Evolutionary conservation across 495 filamentous ascomycete species (phyloP), one percentile per base, ranked within the genome.

Genomic region (Darksidea phi): DNA sequence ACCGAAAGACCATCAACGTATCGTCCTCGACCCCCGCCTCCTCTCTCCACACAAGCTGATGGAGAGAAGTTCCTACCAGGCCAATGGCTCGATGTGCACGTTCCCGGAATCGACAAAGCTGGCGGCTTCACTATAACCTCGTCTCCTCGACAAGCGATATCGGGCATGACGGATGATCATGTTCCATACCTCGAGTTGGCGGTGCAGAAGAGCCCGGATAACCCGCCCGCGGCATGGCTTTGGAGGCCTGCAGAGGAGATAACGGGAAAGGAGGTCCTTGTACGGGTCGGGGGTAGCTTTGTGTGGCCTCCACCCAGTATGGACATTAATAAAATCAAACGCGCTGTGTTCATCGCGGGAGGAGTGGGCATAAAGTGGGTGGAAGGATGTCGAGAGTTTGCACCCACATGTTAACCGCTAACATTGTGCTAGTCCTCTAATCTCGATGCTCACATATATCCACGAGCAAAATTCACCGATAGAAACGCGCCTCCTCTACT

Each of bases 51-150:
- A 51, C 37, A 37, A 13, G 54, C 59, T 52, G 57, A 68, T 63
- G 46, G 23, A 62, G 54, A 49, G 3, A 51, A 85, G 82, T 94
- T 93, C 73, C 76, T 86, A 25, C 87, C 92, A 1, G 92, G 92
- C 34, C 92, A 96, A 79, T 97, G 91, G 91, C 79, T 97, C 53
- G 92, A 97, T 70, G 84, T 92, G 6, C 83, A 89, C 67, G 78
- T 88, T 48, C 88, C 89, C 0, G 73, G 74, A 25, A 75, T 88
- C 46, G 59, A 80, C 47, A 82, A 85, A 71, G 85, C 89, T 1
- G 90, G 90, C 7, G 90, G 90, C 5, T 96, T 93, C 77, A 94
- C 88, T 49, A 88, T 95, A 53, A 90, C 88, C n/a, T 93, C 89
- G 1, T 74, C 88, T 0, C 89, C 90, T 3, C 18, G 26, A 20